Evolutionary conservation across 306 rosid genomes (phyloP).

Genomic region (Pueraria montana): DNA sequence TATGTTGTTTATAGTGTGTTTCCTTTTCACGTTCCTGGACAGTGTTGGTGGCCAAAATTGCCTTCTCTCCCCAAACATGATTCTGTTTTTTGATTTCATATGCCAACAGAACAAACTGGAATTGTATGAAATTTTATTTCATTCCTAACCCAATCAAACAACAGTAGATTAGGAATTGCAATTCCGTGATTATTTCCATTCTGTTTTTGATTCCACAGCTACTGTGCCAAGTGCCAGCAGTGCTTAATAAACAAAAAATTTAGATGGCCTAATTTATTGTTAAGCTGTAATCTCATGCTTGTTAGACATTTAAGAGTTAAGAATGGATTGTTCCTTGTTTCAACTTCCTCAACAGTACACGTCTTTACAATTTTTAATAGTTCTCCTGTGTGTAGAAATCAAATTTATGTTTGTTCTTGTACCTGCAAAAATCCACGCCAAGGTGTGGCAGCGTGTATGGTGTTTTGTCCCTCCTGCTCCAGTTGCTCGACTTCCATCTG

Average conservation of each 20-base stretch:
- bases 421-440: no score
- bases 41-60: neutral
- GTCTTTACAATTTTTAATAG: neutral
- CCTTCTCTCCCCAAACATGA: neutral
- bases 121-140: neutral
- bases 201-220: neutral
- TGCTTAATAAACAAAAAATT: neutral
- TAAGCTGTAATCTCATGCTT: slow-evolving; percentile 20
- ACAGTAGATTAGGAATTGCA: neutral
- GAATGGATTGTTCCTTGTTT: neutral
- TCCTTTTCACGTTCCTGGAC: neutral
- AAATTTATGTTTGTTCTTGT: neutral
- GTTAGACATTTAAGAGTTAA: slow-evolving; percentile 20
- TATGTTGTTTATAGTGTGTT: slow-evolving; percentile 8
- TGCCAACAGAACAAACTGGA: neutral
- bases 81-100: slow-evolving; percentile 14
- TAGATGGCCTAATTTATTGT: neutral
- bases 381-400: neutral
- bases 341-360: neutral
- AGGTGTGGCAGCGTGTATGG: no score
- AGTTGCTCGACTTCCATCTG: no score
- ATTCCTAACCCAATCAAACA: neutral
- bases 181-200: slow-evolving; percentile 10
- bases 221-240: neutral
- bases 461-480: no score